A percentile compares a stretch with the other conserved stretches of the same genome.
Conservation (phyloP, 176 grass and related monocot genomes). For the Lolium rigidum region DNA sequence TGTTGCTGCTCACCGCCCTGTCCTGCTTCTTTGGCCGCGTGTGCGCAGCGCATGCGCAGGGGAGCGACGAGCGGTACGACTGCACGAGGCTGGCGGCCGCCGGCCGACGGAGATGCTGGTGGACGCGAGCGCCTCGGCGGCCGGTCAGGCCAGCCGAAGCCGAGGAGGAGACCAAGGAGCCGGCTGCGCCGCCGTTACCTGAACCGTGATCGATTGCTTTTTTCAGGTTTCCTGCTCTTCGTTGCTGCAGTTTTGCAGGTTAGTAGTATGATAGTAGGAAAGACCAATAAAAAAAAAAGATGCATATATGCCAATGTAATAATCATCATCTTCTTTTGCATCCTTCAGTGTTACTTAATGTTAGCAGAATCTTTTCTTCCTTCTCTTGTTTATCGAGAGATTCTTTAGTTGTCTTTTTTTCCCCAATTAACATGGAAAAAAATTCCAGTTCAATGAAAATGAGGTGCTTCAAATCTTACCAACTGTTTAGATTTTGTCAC, state of each 20-base stretch:
- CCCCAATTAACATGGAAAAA: too few species aligned
- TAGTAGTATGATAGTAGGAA: constrained; percentile 44
- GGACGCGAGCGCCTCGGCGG: constrained; percentile 27
- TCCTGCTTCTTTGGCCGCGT: constrained; percentile 70
- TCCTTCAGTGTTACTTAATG: too few species aligned
- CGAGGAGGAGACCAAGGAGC: constrained; percentile 37
- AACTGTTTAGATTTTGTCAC: neutral
- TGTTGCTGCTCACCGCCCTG: constrained; percentile 65
- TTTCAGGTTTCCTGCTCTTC: constrained; percentile 20
- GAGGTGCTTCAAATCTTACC: neutral
- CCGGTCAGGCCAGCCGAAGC: neutral
- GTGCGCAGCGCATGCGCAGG: constrained; percentile 52
- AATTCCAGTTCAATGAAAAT: neutral
- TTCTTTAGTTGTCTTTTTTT: too few species aligned
- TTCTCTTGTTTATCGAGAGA: too few species aligned
- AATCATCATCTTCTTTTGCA: too few species aligned
- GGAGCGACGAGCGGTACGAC: constrained; percentile 69
- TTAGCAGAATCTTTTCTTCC: too few species aligned
- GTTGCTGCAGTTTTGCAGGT: constrained; percentile 33
- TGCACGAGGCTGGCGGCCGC: constrained; percentile 46
- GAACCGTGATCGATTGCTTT: constrained; percentile 51
- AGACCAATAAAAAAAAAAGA: constrained; percentile 17
- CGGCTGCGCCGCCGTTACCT: constrained; percentile 37
- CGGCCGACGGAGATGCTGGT: constrained; percentile 37
- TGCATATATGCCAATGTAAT: neutral